Evolutionary conservation across 2,329 filamentous ascomycete genomes (phyloP), one percentile per base, ranked within the genome.

Genomic region (Microcyclosporella mali): DNA sequence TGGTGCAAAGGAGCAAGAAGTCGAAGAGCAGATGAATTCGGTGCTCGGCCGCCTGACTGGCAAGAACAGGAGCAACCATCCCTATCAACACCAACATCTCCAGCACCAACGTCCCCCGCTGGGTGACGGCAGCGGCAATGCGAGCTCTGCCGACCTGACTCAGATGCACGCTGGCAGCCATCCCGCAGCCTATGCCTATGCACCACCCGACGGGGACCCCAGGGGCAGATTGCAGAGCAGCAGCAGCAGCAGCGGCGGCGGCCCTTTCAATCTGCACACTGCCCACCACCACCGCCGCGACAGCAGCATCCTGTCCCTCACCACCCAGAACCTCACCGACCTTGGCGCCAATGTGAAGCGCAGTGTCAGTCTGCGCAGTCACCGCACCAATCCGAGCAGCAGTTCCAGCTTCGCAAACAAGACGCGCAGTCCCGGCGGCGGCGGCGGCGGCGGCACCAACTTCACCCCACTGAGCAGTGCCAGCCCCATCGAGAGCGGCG

Each of bases 351-450:
- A 56, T 47, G 51, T 70, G 53, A 63, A 64, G 25, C 56, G 66
- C 17, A 61, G 61, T 45, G 60, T 64, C 43, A 68, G 64, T 21
- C 56, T 70, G 31, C 64, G 66, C 46, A 66, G 63, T 38, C 66
- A 55, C 44, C 46, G 53, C 14, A 56, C 55, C 18, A 55, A 49
- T 21, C 34, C 36, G 30, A 52, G 48, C 62, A 53, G 59, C 54
- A 50, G 56, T 25, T 49, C 54, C 32, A 44, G 44, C 45, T 44
- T 50, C 19, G 46, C 40, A 15, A 21, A 40, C 15, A 47, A 28
- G 18, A 44, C 37, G 29, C 4, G 35, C 27, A 39, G 28, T 40
- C 12, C 32, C 12, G 19, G 25, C 33, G 33, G 38, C 32, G 2
- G 28, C 28, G 2, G 33, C 28, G 11, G 41, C 31, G 36, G 46